Conservation (phyloP, 2,329 filamentous ascomycete species). For the Lachnellula arida region DNA sequence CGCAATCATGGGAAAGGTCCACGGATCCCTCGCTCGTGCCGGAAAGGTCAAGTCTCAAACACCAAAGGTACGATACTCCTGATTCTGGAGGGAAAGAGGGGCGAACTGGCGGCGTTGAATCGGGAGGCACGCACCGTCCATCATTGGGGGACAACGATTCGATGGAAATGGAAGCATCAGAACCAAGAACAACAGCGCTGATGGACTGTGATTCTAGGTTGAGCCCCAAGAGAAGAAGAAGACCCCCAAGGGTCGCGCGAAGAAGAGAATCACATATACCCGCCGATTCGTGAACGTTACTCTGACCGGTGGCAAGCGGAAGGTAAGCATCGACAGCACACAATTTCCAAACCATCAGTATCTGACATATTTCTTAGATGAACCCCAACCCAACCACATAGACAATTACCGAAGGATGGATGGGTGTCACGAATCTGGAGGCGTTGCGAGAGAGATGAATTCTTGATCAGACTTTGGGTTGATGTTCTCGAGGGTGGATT, state of each 20-base stretch:
- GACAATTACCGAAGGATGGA: constrained; percentile 21
- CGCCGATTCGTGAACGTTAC: constrained; percentile 98
- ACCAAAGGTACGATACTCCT: constrained; percentile 65
- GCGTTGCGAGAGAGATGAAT: constrained; percentile 13
- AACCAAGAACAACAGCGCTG: constrained; percentile 18
- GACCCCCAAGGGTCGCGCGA: constrained; percentile 92
- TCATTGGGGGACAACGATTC: not conserved
- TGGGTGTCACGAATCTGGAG: constrained; percentile 11
- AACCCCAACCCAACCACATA: constrained; percentile 80
- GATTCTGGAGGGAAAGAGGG: constrained; percentile 9
- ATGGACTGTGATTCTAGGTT: constrained; percentile 51
- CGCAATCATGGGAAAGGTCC: constrained; percentile 83
- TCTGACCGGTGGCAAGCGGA: constrained; percentile 96
- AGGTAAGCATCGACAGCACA: constrained; percentile 54
- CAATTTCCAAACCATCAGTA: constrained; percentile 10
- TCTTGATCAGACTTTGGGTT: constrained; percentile 26
- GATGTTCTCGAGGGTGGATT: constrained; percentile 25
- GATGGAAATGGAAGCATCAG: not conserved
- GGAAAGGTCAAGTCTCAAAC: constrained; percentile 98
- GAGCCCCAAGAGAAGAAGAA: constrained; percentile 94
- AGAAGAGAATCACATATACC: constrained; percentile 95
- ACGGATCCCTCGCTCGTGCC: constrained; percentile 91
- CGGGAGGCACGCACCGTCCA: not conserved
- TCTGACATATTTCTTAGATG: constrained; percentile 51
- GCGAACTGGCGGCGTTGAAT: not conserved